A percentile compares a stretch with the other conserved stretches of the same genome.
Evolutionary conservation across 2,329 filamentous ascomycete species (phyloP).

Genomic region (Acarospora socialis): DNA sequence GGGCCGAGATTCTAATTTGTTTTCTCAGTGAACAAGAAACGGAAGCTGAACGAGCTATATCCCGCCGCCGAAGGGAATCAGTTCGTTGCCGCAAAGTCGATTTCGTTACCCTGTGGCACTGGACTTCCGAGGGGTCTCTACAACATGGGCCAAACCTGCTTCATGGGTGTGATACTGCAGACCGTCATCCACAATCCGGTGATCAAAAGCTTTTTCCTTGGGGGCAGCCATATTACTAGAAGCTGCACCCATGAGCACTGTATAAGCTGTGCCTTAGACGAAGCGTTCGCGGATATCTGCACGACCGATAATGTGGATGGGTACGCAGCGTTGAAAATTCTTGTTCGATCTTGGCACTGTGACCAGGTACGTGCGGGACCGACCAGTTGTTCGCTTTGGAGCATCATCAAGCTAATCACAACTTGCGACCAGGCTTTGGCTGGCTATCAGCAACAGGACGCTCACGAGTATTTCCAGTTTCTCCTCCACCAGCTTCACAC

Average conservation of each 20-base stretch:
- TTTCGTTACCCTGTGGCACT: constrained; percentile 7
- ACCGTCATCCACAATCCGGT: constrained; percentile 88
- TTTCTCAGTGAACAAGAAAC: not conserved
- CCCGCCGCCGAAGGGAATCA: not conserved
- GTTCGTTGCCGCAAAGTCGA: constrained; percentile 15
- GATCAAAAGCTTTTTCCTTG: constrained; percentile 80
- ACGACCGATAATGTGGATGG: constrained; percentile 59
- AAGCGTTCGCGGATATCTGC: constrained; percentile 50
- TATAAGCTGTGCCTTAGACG: constrained; percentile 46
- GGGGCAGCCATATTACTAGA: constrained; percentile 68
- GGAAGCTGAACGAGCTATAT: constrained; percentile 1
- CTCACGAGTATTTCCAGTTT: constrained; percentile 94
- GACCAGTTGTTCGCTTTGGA: constrained; percentile 29
- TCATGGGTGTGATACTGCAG: constrained; percentile 92
- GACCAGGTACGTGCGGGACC: no score
- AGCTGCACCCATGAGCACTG: constrained; percentile 51
- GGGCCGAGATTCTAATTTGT: no score
- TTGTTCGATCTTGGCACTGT: constrained; percentile 81
- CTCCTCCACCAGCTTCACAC: constrained; percentile 82
- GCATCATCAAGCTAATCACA: not conserved
- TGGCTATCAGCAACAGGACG: constrained; percentile 90
- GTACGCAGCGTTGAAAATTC: constrained; percentile 77
- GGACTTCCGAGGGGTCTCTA: constrained; percentile 58
- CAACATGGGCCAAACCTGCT: constrained; percentile 97
- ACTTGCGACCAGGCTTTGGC: constrained; percentile 46